These are phyloP conservation scores for Chromosphaera perkinsii DNA, from an alignment of 208 protist species.

Conservation along the genomic window DNA sequence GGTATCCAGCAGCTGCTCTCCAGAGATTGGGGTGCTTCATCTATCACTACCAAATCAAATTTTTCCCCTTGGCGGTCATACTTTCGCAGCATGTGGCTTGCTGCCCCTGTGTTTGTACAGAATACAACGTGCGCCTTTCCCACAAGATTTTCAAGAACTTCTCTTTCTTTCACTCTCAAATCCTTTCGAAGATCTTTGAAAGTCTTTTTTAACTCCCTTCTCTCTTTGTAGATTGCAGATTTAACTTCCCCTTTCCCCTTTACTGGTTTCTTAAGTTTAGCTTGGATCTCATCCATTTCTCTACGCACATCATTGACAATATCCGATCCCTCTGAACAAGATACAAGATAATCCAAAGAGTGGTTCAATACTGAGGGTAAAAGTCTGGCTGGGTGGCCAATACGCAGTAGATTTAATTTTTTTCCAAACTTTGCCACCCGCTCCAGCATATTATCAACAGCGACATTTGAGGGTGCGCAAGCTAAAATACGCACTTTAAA, in stretches of 20 bases:
- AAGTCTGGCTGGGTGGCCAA: slow-evolving; percentile 13
- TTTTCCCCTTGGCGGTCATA: not conserved
- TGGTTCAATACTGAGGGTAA: not conserved
- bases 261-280: not conserved
- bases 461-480: slow-evolving; percentile 21
- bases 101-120: slow-evolving; percentile 32
- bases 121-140: slow-evolving; percentile 24
- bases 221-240: not conserved
- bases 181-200: slow-evolving; percentile 9
- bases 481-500: not conserved
- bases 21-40: slow-evolving; percentile 79
- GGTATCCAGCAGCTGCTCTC: slow-evolving; percentile 52
- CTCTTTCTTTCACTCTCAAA: not conserved
- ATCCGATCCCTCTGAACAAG: not conserved
- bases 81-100: not conserved
- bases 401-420: not conserved
- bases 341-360: not conserved
- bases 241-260: not conserved
- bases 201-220: too few species aligned
- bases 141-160: not conserved
- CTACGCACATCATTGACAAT: slow-evolving; percentile 6
- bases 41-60: slow-evolving; percentile 68
- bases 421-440: not conserved
- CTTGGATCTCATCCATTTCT: not conserved
- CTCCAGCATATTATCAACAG: slow-evolving; percentile 21